Evolutionary conservation across 371 early-diverging fungal species (phyloP).

Genomic region (Syncephalastrum monosporum): DNA sequence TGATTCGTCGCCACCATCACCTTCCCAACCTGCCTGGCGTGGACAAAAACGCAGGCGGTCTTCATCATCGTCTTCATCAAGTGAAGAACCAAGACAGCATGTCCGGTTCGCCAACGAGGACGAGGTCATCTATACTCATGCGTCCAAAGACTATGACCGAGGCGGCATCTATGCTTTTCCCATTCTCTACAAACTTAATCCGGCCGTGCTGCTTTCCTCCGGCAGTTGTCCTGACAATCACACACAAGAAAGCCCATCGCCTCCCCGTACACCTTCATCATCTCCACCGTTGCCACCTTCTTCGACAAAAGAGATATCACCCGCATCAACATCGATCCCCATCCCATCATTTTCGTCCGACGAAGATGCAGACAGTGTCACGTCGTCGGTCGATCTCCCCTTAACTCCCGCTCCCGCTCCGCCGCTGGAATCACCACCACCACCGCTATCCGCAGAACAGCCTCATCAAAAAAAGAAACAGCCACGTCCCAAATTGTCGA

Average conservation of each 20-base stretch:
- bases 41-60: no score
- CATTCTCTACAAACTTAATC: constrained; percentile 15
- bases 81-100: no score
- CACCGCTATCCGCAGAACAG: background rate
- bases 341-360: no score
- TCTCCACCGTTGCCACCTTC: no score
- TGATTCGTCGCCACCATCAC: no score
- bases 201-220: background rate
- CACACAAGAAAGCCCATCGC: constrained; percentile 1
- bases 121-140: constrained; percentile 11
- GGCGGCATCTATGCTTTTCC: constrained; percentile 2
- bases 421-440: background rate
- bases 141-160: constrained; percentile 17
- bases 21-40: no score
- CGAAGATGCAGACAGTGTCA: no score
- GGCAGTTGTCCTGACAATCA: background rate
- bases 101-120: no score
- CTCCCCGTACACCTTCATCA: no score
- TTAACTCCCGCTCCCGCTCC: constrained; percentile 14
- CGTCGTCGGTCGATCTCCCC: constrained; percentile 16
- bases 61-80: no score
- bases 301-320: no score
- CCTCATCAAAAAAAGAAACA: constrained; percentile 1
- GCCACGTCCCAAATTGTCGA: constrained; percentile 12
- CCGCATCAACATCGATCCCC: no score